Conservation (phyloP, 257 asterid genomes). For the Gardenia jasminoides region DNA sequence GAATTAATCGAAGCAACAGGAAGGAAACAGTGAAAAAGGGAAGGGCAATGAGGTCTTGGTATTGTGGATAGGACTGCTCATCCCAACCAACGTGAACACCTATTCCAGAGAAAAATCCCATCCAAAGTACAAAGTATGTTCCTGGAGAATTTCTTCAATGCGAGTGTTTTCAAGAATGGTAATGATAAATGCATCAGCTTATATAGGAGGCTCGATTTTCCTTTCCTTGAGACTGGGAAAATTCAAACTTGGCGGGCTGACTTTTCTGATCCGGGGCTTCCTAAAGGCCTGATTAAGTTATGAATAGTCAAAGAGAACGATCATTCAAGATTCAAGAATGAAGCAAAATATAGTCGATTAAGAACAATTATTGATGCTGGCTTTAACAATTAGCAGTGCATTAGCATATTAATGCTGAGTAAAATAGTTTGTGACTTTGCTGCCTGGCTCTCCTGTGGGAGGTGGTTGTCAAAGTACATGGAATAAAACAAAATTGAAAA, state of each 20-base stretch:
- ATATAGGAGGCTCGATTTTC: not conserved
- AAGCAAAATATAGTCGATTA: not conserved
- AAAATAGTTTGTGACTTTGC: too few relatives aligned
- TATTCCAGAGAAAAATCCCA: slow-evolving; percentile 1
- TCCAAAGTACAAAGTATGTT: not conserved
- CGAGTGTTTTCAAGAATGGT: not conserved
- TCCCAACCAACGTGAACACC: slow-evolving; percentile 16
- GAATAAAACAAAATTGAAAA: not conserved
- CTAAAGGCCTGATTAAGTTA: not conserved
- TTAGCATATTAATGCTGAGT: not conserved
- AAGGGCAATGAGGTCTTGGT: slow-evolving; percentile 25
- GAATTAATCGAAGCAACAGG: slow-evolving; percentile 24
- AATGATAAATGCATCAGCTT: not conserved
- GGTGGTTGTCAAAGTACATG: not conserved
- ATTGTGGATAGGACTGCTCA: slow-evolving; percentile 26
- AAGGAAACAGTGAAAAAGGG: slow-evolving; percentile 19
- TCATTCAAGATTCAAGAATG: not conserved
- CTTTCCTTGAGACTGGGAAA: not conserved
- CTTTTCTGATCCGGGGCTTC: not conserved
- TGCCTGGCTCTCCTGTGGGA: not conserved
- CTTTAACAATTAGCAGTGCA: not conserved
- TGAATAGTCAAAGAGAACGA: not conserved
- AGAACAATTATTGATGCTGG: too few relatives aligned
- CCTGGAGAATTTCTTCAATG: not conserved
- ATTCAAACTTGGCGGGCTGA: slow-evolving; percentile 19